These are phyloP conservation scores for Leccinum solheimii DNA, from an alignment of 1,284 basidiomycete species.

Conservation along the genomic window DNA sequence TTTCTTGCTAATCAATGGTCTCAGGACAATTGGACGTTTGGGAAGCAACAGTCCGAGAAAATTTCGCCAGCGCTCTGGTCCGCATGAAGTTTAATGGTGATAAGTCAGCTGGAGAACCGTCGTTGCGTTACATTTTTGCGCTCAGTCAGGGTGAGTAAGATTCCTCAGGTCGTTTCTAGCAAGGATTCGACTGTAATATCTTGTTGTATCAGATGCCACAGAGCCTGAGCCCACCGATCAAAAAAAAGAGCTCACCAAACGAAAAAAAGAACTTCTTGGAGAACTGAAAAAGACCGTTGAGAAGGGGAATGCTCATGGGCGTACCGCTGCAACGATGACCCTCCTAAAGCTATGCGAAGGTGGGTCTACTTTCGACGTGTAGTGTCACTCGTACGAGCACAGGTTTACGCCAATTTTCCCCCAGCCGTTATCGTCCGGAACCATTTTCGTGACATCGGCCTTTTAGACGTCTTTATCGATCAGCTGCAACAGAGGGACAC, in stretches of 20 bases:
- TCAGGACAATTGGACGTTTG: slow-evolving; percentile 11
- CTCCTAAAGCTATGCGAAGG: slow-evolving; percentile 19
- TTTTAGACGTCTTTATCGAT: slow-evolving; percentile 11
- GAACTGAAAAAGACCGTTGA: slow-evolving; percentile 10
- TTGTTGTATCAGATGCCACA: slow-evolving; percentile 1
- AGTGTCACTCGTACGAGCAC: background rate
- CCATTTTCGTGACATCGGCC: background rate
- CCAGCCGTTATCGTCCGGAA: slow-evolving; percentile 9
- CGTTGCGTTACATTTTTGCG: slow-evolving; percentile 19
- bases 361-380: background rate
- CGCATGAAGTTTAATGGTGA: background rate
- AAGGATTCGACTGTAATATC: slow-evolving; percentile 3
- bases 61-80: slow-evolving; percentile 18
- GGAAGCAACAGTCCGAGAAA: slow-evolving; percentile 13
- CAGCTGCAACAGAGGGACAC: slow-evolving; percentile 14
- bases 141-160: slow-evolving; percentile 12
- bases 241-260: background rate
- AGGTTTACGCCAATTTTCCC: background rate
- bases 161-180: background rate
- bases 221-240: too few relatives aligned
- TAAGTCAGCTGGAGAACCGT: background rate
- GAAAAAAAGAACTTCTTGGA: slow-evolving; percentile 10
- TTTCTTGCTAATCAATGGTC: background rate
- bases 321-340: slow-evolving; percentile 25
- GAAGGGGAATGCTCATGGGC: slow-evolving; percentile 13